Base-by-base conservation (phyloP, 352 stramenopile species). In the Pythium myriotylum region DNA sequence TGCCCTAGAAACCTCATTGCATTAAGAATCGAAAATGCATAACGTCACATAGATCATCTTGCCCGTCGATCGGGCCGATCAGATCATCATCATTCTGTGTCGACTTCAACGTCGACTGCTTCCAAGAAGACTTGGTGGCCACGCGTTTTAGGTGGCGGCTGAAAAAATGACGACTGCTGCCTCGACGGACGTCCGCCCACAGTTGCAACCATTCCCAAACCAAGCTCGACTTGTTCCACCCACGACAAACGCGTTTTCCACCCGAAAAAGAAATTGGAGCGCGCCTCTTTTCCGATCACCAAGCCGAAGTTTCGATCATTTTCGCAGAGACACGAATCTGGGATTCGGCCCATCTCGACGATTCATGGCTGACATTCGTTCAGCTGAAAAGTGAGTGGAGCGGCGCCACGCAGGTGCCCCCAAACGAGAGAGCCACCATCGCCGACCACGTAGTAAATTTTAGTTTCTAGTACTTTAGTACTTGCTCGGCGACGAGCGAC, bases 101-200 rank as follows among this genome's bases (percentile, higher is more conserved):
- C n/a, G 12, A 23, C 13, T 37, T 52, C 45, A n/a, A 16, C 29
- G 24, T 51, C 39, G 41, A 4, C 19, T 14, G 49, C 37, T 59
- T 59, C 39, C 48, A 59, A 12, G 17, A 40, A 41, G n/a, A 26
- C 23, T 35, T n/a, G 6, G 16, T 17, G 33, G 53, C 41, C 54
- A 61, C 27, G 32, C 27, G 49, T 37, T 59, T 48, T 48, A 20
- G 51, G 33, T 59, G 53, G 39, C 42, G 29, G 16, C 39, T 23
- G 16, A 45, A 45, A 45, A 45, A 22, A 23, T n/a, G 39, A n/a
- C n/a, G 39, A 22, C n/a, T 45, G 6, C 39, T 45, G 39, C 19
- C 6, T 45, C 5, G 16, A 23, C 35, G 39, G 14, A 45, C 24
- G 20, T 24, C 20, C 20, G 13, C 17, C 10, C 6, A 13, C 9